Evolutionary conservation across 768 basidiomycete genomes (phyloP).

Genomic region (Naematelia aurantialba): DNA sequence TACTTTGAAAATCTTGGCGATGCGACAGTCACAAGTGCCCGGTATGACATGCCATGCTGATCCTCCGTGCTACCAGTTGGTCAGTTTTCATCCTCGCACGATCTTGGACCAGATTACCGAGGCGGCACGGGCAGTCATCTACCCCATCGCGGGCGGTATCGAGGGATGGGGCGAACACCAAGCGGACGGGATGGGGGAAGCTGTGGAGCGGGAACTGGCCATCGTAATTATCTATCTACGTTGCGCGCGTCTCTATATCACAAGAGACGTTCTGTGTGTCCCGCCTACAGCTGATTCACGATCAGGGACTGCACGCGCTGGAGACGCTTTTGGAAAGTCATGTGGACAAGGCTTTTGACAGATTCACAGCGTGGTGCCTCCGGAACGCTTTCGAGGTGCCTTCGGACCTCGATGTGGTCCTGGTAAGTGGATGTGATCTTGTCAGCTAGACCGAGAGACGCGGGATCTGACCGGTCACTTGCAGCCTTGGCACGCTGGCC

Average conservation of each 20-base stretch:
- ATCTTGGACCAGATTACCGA: conserved; percentile 84
- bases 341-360: conserved; percentile 85
- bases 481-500: conserved; percentile 58
- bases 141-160: conserved; percentile 72
- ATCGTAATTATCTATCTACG: conserved; percentile 21
- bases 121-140: conserved; percentile 72
- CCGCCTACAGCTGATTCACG: no score
- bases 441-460: conserved; percentile 76
- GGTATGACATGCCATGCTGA: background rate
- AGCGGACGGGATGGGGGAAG: conserved; percentile 14
- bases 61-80: conserved; percentile 55
- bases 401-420: conserved; percentile 32
- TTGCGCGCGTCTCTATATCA: background rate
- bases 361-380: conserved; percentile 83
- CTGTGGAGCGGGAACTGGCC: conserved; percentile 45
- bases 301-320: conserved; percentile 74
- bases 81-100: conserved; percentile 78
- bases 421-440: conserved; percentile 57
- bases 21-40: background rate
- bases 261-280: no score
- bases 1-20: background rate
- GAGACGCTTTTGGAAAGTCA: conserved; percentile 84
- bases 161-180: conserved; percentile 53
- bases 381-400: conserved; percentile 77
- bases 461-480: conserved; percentile 1